Base-by-base conservation (phyloP, 768 basidiomycete species). In the Rhodotorula graminis region DNA sequence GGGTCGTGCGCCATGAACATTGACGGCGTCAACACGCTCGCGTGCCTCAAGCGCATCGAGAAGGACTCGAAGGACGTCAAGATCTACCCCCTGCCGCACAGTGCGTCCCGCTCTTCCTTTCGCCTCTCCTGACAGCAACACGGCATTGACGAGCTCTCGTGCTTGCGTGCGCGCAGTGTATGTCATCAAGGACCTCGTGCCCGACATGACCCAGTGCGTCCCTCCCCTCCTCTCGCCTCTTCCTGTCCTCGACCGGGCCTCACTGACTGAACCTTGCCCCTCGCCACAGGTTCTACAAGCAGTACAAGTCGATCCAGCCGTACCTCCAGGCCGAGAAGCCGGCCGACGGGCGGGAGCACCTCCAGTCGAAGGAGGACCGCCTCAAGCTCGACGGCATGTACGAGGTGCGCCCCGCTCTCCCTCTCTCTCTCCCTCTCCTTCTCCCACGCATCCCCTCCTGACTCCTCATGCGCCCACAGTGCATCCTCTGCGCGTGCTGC, bases 1-100 rank as follows among this genome's bases (percentile, higher is more conserved):
- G 95, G 95, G 52, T 93, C 92, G 11, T 98, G 95, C 81, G 94
- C 95, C 65, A 96, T 99, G 94, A 99, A 99, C 85, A 90, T 99
- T 80, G 89, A 98, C 81, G 95, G 73, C 72, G 81, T 82, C 70
- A 99, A 99, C 85, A 98, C 96, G 8, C 88, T 99, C 71, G 94
- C 95, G 18, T 99, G 96, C 83, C 84, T 98, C 65, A 97, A 94
- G 84, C 85, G 93, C 64, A 98, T 98, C 79, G 92, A 95, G 83
- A 85, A 93, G 77, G 85, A 87, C 71, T 78, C 82, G 70, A 90
- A 90, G 81, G 88, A 90, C 77, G 83, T 86, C 76, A 98, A 97
- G 86, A 88, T 99, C 76, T 99, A 99, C 81, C 95, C 95, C 33
- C 85, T 99, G 40, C 95, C 95, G 23, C 95, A 98, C 84, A 97